Percentiles rank a stretch among this genome's conserved stretches.
Conservation (phyloP, 1,284 basidiomycete species). For the Rhodotorula sp. region DNA sequence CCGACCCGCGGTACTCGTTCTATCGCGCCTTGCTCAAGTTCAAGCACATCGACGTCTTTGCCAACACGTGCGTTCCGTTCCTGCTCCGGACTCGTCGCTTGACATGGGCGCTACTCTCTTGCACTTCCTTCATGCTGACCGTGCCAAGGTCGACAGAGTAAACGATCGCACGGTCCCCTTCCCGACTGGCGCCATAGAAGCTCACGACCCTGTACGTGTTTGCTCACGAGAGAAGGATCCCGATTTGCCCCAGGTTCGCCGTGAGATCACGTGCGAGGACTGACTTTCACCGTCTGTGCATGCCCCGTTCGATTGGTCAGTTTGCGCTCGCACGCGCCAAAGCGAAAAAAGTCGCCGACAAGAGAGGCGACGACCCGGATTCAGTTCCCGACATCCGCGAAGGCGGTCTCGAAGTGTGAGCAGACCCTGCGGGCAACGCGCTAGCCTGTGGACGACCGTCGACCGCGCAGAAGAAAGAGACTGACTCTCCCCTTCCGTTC, state of each 20-base stretch:
- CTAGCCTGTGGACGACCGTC: background rate
- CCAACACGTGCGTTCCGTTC: constrained; percentile 59
- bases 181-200: constrained; percentile 69
- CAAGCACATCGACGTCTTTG: constrained; percentile 71
- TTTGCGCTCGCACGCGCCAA: constrained; percentile 37
- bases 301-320: background rate
- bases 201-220: constrained; percentile 56
- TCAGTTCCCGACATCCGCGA: constrained; percentile 19
- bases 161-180: constrained; percentile 70
- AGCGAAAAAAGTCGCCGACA: constrained; percentile 24
- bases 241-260: too few species aligned
- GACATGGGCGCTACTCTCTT: background rate
- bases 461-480: background rate
- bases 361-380: constrained; percentile 24
- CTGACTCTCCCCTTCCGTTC: too few species aligned
- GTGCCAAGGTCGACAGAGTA: constrained; percentile 22
- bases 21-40: constrained; percentile 71
- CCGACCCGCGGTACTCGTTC: constrained; percentile 76
- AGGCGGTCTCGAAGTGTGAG: constrained; percentile 38
- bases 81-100: too few species aligned
- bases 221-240: constrained; percentile 50
- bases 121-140: background rate
- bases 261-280: background rate
- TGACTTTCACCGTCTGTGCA: too few species aligned
- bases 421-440: background rate